Evolutionary conservation across 345 rosid genomes (phyloP), one percentile per base, ranked within the genome.

Genomic region (Populus nigra): DNA sequence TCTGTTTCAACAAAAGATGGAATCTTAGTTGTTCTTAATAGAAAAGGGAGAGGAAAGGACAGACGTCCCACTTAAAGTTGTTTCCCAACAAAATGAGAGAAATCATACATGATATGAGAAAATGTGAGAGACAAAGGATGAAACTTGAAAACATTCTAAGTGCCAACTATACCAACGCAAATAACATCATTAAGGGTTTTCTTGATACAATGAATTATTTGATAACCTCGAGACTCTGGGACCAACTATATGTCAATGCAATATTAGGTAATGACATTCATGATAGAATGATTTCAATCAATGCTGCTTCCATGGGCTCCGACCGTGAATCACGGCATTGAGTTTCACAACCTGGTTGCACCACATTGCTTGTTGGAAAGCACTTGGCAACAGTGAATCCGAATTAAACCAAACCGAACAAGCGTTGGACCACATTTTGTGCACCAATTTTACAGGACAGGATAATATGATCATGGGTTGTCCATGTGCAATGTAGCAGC

Each of bases 261-360:
- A 69, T 59, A 80, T 69, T 72, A 31, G 68, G 67, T 68, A 38
- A 77, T 36, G 82, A 72, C 72, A 84, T 83, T 80, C 79, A 80
- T 77, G 74, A 71, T 72, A 59, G 65, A 74, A 79, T 81, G 80
- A 43, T 80, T 82, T 72, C 82, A 76, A 83, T 75, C 33, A 66
- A 75, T 81, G 84, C 79, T 84, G 90, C 83, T 84, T 73, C 84
- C 85, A 78, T 27, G 71, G 83, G 86, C 89, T 87, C 87, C 78
- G 81, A 86, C 90, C 93, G 85, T 71, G 85, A 86, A 81, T 83
- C 76, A 63, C 84, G 89, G 91, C 77, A 85, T 90, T 79, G 92
- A 83, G 81, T 87, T 88, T 82, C 89, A 81, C 71, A 79, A 81
- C 72, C 77, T 71, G 81, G 47, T 74, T 73, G 61, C 77, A 82